Conservation (phyloP, 352 stramenopile species). For the Phytophthora macrochlamydospora region DNA sequence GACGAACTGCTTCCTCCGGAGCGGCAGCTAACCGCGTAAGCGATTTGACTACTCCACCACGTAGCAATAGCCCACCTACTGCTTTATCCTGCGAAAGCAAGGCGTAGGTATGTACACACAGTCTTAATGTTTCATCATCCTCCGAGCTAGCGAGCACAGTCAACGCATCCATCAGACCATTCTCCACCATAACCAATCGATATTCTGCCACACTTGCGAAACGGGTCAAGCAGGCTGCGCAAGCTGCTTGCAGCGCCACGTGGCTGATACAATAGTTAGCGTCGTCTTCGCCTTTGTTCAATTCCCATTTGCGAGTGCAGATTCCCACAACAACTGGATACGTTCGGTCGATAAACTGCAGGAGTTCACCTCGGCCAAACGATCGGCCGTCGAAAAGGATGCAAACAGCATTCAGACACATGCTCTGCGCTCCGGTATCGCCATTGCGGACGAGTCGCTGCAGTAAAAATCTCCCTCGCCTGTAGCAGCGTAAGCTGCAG, state of each 20-base stretch:
- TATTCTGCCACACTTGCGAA: slow-evolving; percentile 68
- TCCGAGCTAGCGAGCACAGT: slow-evolving; percentile 57
- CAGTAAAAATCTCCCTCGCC: slow-evolving; percentile 36
- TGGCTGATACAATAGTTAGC: slow-evolving; percentile 6
- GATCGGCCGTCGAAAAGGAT: slow-evolving; percentile 65
- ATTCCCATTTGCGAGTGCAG: slow-evolving; percentile 24
- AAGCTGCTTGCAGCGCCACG: slow-evolving; percentile 44
- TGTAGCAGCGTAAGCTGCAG: slow-evolving; percentile 24
- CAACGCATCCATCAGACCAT: slow-evolving; percentile 55
- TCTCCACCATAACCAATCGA: slow-evolving; percentile 50
- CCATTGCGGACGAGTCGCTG: slow-evolving; percentile 39
- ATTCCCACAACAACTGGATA: slow-evolving; percentile 53
- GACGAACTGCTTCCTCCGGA: slow-evolving; percentile 73
- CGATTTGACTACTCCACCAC: slow-evolving; percentile 72
- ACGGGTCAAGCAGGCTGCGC: slow-evolving; percentile 68
- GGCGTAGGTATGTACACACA: slow-evolving; percentile 74
- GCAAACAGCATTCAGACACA: slow-evolving; percentile 72
- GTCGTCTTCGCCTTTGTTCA: neutral
- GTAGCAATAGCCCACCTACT: slow-evolving; percentile 56
- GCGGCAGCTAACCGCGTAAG: slow-evolving; percentile 66
- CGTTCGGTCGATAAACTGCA: slow-evolving; percentile 44
- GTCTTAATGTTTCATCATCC: slow-evolving; percentile 53
- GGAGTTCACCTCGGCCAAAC: slow-evolving; percentile 41
- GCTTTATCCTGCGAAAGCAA: slow-evolving; percentile 52
- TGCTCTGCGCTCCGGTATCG: slow-evolving; percentile 41